Percentiles rank a stretch among this genome's conserved stretches.
Conservation (phyloP, 805 yeast genomes). For the Candida hungchunana region DNA sequence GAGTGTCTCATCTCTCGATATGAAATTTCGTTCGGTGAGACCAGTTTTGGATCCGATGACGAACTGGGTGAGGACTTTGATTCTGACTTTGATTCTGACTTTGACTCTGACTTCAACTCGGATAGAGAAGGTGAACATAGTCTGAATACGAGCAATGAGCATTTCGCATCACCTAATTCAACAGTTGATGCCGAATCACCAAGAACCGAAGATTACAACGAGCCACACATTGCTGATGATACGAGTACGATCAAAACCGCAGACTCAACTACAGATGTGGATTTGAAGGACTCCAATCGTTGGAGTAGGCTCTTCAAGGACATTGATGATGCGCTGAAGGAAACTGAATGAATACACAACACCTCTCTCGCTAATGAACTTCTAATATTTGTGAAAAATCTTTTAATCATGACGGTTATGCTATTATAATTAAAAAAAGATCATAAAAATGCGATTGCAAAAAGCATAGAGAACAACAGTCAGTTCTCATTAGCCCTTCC, state of each 20-base stretch:
- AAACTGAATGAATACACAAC: too few relatives aligned
- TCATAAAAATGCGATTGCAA: too few relatives aligned
- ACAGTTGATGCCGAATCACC: conserved; percentile 1
- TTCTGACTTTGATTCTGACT: conserved; percentile 16
- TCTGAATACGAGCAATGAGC: conserved; percentile 2
- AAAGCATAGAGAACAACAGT: too few relatives aligned
- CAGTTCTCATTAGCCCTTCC: conserved; percentile 11
- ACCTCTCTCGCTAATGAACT: too few relatives aligned
- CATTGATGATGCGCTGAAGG: conserved; percentile 22
- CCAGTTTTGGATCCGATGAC: conserved; percentile 3
- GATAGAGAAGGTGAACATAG: background rate
- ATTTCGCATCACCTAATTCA: conserved; percentile 4
- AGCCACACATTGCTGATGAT: background rate
- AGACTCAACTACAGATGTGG: background rate
- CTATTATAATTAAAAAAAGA: too few relatives aligned
- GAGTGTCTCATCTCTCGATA: conserved; percentile 19
- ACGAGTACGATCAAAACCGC: background rate
- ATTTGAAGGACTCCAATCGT: conserved; percentile 2
- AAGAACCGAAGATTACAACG: background rate
- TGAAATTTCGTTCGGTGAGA: conserved; percentile 12
- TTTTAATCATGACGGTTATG: too few relatives aligned
- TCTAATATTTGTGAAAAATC: too few relatives aligned
- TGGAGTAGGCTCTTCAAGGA: conserved; percentile 24
- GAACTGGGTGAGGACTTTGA: conserved; percentile 20
- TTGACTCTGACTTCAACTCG: conserved; percentile 16